These are phyloP conservation scores for Fusarium armeniacum DNA, from an alignment of 2,329 filamentous ascomycete genomes.

Conservation along the genomic window DNA sequence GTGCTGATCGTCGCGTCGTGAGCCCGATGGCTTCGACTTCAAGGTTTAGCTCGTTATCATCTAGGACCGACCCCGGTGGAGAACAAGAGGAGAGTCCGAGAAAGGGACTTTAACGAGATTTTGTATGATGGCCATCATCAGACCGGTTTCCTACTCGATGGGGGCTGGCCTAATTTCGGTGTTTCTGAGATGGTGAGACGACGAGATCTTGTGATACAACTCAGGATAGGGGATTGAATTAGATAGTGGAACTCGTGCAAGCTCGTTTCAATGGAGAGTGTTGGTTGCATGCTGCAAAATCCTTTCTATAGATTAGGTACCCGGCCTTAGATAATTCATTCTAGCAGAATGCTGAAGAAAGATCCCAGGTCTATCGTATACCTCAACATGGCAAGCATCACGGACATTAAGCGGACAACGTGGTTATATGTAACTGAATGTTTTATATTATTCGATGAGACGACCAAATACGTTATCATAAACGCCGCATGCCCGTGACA, in stretches of 20 bases:
- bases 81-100: slow-evolving; percentile 4
- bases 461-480: neutral
- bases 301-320: neutral
- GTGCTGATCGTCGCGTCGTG: slow-evolving; percentile 1
- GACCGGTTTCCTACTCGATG: neutral
- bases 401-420: too few relatives aligned
- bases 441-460: neutral
- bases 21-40: slow-evolving; percentile 29
- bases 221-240: neutral
- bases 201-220: slow-evolving; percentile 27
- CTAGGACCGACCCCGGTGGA: slow-evolving; percentile 4
- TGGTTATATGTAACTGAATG: neutral
- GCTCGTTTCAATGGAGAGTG: neutral
- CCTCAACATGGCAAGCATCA: neutral
- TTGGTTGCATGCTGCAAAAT: neutral
- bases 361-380: neutral
- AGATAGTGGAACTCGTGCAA: neutral
- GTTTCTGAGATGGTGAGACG: slow-evolving; percentile 24
- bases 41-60: slow-evolving; percentile 25
- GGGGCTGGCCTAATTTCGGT: slow-evolving; percentile 26
- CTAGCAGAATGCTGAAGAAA: neutral
- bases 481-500: neutral
- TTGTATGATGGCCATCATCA: neutral
- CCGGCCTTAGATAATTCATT: neutral
- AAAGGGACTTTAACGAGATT: slow-evolving; percentile 3